phyloP scores from a whole-genome alignment of 2,329 filamentous ascomycete species.

The Aquanectria penicillioides region DNA sequence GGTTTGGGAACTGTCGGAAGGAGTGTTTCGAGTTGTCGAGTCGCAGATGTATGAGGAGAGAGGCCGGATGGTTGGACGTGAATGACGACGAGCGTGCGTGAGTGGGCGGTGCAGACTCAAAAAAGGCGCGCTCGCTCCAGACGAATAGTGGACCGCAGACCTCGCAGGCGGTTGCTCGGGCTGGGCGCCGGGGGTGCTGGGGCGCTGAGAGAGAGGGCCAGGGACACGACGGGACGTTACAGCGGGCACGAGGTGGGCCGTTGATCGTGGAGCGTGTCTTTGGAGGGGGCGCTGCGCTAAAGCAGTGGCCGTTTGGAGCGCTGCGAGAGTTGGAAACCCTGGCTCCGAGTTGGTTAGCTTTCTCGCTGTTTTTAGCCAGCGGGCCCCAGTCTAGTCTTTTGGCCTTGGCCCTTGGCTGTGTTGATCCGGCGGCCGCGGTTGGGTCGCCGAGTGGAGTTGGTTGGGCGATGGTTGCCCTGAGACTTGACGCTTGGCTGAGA shows the following conservation, averaged over 20 bases:
- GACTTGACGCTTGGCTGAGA: too few species aligned
- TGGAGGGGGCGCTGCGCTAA: conserved; percentile 10
- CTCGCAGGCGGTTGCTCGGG: conserved; percentile 10
- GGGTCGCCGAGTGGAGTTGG: background rate
- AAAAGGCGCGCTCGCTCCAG: conserved; percentile 13
- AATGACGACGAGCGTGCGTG: background rate
- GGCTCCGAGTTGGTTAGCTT: too few species aligned
- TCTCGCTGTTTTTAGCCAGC: background rate
- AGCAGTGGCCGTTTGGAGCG: background rate
- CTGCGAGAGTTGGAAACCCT: too few species aligned
- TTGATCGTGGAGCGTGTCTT: conserved; percentile 5
- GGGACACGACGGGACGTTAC: conserved; percentile 13
- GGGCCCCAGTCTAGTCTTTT: background rate
- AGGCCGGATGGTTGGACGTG: conserved; percentile 15
- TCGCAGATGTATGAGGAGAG: conserved; percentile 18
- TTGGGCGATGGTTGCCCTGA: background rate
- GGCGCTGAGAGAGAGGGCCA: background rate
- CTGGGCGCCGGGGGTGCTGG: background rate
- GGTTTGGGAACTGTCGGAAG: conserved; percentile 20
- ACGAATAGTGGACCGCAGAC: background rate
- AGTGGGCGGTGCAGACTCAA: conserved; percentile 13
- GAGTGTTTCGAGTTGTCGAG: conserved; percentile 15
- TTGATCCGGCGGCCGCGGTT: background rate
- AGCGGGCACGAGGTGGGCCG: too few species aligned
- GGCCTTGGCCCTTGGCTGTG: background rate